Base-by-base conservation (phyloP, 2,329 filamentous ascomycete species). In the Fusarium phyllophilum region DNA sequence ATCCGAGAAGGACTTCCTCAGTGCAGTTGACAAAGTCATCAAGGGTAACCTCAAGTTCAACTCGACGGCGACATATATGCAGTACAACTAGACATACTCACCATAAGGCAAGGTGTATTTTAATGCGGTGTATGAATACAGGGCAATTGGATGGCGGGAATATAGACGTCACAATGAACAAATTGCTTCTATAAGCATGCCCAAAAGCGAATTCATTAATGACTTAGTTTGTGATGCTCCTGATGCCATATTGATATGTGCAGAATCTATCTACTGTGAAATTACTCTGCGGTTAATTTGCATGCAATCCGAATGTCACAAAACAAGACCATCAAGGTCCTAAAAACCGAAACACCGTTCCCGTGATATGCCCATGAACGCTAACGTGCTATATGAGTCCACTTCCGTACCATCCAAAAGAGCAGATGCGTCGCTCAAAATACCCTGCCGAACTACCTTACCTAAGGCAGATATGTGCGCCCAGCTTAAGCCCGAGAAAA, bases 1-100 rank as follows among this genome's bases (percentile, higher is more conserved):
- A 0, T 96, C 95, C 3, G 96, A 99, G 88, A 98, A 99, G 89
- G 96, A 99, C 85, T 99, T 99, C 85, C 86, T 99, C 78, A 95
- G 94, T 66, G 96, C 96, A 6, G 96, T 99, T 70, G 96, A 99
- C 88, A 99, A 99, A 91, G 96, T 99, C 74, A 98, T 98, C 87
- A 97, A 98, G 90, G 95, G 94, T 78, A 98, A 98, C 85, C 88
- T 97, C 83, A 99, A 99, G 90, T 99, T 99, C 89, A 98, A 98
- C 90, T 97, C 94, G 66, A 99, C 96, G 68, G 96, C 96, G 56
- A 95, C 94, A 73, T 99, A 99, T 86, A 96, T 96, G 90, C 96
- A 98, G 86, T 99, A 99, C 89, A 99, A 99, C 85, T 98, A 97
- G 77, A 79, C 59, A 70, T 51, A 78, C 52, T 68, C 45, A 62